Evolutionary conservation across 1,284 basidiomycete genomes (phyloP).

Genomic region (Vanrija sp.): DNA sequence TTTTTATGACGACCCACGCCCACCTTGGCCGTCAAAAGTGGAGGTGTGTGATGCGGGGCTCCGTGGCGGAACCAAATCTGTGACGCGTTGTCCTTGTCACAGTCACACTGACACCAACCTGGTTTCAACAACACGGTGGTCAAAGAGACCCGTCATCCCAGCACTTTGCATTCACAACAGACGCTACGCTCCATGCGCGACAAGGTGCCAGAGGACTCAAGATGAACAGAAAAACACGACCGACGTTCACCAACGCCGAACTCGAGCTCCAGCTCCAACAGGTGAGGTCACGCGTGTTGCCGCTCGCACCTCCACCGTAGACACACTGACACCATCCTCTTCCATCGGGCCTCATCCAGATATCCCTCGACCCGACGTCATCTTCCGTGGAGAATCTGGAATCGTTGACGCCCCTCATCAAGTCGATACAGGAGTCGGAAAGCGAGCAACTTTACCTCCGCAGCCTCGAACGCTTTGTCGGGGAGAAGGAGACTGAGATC

Average conservation of each 20-base stretch:
- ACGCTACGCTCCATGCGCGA: no score
- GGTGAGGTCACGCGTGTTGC: constrained; percentile 20
- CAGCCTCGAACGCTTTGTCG: constrained; percentile 78
- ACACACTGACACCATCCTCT: not conserved
- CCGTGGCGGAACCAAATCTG: not conserved
- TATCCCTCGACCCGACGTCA: constrained; percentile 43
- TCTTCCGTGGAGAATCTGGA: constrained; percentile 71
- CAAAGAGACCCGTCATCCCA: not conserved
- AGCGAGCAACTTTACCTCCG: constrained; percentile 90
- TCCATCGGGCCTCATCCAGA: constrained; percentile 19
- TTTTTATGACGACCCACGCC: no score
- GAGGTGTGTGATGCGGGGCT: no score
- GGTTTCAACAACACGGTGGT: no score
- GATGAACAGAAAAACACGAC: constrained; percentile 42
- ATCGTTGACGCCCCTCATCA: constrained; percentile 86
- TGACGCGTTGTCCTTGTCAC: not conserved
- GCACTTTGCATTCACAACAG: no score
- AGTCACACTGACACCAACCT: not conserved
- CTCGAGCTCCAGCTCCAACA: constrained; percentile 49
- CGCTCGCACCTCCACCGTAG: not conserved
- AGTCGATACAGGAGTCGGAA: constrained; percentile 82
- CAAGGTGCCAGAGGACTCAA: not conserved
- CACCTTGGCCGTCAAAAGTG: no score
- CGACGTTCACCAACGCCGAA: constrained; percentile 46
- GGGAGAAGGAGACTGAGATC: constrained; percentile 92